A percentile compares a stretch with the other conserved stretches of the same genome.
Evolutionary conservation across 2,329 filamentous ascomycete genomes (phyloP).

Genomic region (Colletotrichum abscissum): DNA sequence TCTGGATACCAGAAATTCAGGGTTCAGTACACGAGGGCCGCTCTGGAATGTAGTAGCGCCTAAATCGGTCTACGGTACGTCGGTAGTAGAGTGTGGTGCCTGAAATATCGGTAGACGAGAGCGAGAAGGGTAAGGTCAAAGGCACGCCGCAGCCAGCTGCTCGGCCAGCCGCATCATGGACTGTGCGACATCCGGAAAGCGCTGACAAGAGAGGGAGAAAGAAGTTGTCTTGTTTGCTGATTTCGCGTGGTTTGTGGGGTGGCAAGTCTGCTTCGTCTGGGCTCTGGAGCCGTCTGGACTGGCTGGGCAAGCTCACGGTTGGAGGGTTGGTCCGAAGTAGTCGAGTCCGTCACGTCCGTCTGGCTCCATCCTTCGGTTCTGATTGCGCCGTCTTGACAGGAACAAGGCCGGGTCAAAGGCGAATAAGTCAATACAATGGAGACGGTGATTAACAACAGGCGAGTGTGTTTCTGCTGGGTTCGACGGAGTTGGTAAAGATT

Average conservation of each 20-base stretch:
- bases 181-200: neutral
- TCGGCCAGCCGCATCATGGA: constrained; percentile 25
- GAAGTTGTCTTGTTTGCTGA: constrained; percentile 15
- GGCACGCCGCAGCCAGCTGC: constrained; percentile 26
- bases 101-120: neutral
- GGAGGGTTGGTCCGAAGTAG: neutral
- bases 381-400: constrained; percentile 11
- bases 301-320: neutral
- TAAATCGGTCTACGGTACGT: neutral
- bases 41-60: constrained; percentile 1
- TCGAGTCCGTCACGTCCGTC: neutral
- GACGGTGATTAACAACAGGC: neutral
- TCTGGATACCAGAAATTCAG: constrained; percentile 1
- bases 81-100: neutral
- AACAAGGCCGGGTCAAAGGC: neutral
- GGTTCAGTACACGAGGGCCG: constrained; percentile 5
- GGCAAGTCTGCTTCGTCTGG: neutral
- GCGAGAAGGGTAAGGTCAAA: neutral
- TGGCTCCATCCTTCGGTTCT: neutral
- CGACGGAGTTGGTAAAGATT: constrained; percentile 18
- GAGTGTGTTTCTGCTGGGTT: neutral
- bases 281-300: neutral
- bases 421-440: neutral
- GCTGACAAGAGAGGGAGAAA: neutral
- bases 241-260: constrained; percentile 7